phyloP scores from a whole-genome alignment of 805 yeast genomes.

The Wickerhamia fluorescens region DNA sequence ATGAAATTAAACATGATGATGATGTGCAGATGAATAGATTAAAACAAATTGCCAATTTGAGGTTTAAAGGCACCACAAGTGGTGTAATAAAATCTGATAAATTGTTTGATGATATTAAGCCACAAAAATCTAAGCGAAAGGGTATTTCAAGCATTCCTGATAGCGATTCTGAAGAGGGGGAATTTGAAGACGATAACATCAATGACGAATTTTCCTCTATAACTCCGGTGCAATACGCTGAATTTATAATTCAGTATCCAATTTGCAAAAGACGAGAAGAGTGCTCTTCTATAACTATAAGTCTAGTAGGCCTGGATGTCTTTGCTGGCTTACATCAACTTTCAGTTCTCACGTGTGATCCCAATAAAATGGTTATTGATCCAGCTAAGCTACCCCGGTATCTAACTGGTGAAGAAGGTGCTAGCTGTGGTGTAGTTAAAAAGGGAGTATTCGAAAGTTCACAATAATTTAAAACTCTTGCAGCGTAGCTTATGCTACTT shows the following conservation, averaged over 20 bases:
- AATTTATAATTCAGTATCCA: conserved; percentile 35
- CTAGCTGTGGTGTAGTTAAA: conserved; percentile 34
- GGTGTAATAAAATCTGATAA: conserved; percentile 28
- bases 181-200: conserved; percentile 10
- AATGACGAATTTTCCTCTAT: conserved; percentile 41
- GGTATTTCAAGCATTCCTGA: conserved; percentile 11
- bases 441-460: conserved; percentile 3
- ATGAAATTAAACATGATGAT: too few relatives aligned
- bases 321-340: conserved; percentile 76
- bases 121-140: conserved; percentile 12
- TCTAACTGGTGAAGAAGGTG: conserved; percentile 72
- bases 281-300: conserved; percentile 21
- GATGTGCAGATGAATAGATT: conserved; percentile 14
- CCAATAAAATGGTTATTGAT: conserved; percentile 37
- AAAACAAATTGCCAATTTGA: conserved; percentile 41
- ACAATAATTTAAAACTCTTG: conserved; percentile 9
- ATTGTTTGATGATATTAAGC: conserved; percentile 31
- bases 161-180: conserved; percentile 12
- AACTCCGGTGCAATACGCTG: conserved; percentile 51
- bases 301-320: conserved; percentile 60
- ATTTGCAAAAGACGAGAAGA: conserved; percentile 7
- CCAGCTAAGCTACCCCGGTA: conserved; percentile 61
- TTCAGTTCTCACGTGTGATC: conserved; percentile 25
- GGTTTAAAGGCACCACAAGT: conserved; percentile 53
- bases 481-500: too few relatives aligned